Conservation (phyloP, 1,139 yeast species). For the Blastobotrys persicus region DNA sequence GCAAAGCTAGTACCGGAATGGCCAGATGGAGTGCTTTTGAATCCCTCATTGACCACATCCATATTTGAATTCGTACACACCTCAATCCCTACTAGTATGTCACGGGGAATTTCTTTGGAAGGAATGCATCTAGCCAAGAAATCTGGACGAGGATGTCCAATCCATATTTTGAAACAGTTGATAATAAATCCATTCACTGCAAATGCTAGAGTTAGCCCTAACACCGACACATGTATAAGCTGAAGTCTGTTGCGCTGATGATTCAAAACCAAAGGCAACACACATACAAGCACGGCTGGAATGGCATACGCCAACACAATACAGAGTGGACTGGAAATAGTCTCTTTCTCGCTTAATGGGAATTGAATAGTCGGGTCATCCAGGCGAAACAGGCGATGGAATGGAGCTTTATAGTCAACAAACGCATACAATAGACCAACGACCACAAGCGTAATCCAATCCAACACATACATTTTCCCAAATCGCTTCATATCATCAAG, state of each 20-base stretch:
- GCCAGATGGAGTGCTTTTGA: constrained; percentile 80
- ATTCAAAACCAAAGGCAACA: constrained; percentile 27
- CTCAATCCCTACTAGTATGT: constrained; percentile 48
- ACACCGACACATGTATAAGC: constrained; percentile 41
- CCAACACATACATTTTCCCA: constrained; percentile 21
- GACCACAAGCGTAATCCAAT: constrained; percentile 26
- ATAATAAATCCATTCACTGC: constrained; percentile 48
- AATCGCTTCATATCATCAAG: constrained; percentile 3
- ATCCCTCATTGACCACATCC: constrained; percentile 55
- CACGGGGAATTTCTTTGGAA: constrained; percentile 36
- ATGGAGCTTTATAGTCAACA: constrained; percentile 32
- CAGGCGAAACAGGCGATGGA: constrained; percentile 34
- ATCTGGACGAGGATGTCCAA: constrained; percentile 82
- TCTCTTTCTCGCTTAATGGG: constrained; percentile 52
- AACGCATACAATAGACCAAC: constrained; percentile 24
- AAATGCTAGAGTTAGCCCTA: constrained; percentile 47
- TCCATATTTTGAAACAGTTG: constrained; percentile 63
- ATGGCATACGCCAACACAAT: constrained; percentile 34
- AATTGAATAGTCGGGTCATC: constrained; percentile 45
- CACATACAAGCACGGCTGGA: constrained; percentile 34
- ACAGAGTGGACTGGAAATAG: constrained; percentile 43
- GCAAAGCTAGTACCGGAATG: constrained; percentile 71
- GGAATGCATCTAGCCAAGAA: constrained; percentile 70
- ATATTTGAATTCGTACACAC: constrained; percentile 48
- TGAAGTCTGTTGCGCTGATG: constrained; percentile 29